Base-by-base conservation (phyloP, 345 rosid genomes). In the Garcia nutans region DNA sequence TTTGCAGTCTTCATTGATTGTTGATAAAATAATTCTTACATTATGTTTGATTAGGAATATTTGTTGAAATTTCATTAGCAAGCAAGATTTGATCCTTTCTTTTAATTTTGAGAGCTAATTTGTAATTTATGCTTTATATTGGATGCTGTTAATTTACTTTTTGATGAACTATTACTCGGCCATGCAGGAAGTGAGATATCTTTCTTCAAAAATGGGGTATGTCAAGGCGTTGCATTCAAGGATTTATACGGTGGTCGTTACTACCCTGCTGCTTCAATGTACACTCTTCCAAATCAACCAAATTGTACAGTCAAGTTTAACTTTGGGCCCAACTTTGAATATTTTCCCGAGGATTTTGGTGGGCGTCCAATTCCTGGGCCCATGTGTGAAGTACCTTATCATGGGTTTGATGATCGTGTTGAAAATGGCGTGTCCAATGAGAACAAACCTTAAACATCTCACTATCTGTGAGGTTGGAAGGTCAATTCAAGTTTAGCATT, bases 241-340 rank as follows among this genome's bases (percentile, higher is more conserved):
- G 94, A 96, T 81, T 76, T 93, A 73, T 78, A 69, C 71, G 98
- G 97, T 24, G 97, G 97, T 65, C 93, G 89, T 79, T 93, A 96
- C 81, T 92, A 87, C 83, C 98, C 99, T 56, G 97, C 99, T 84
- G 99, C 99, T 74, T 96, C 99, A 37, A 92, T 93, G 98, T 96
- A 96, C 79, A 93, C 98, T 68, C 98, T 96, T 76, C 98, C 98
- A 10, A 84, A 87, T 78, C 97, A 93, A 82, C 88, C 97, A 72
- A 93, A 90, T 66, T 93, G 98, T 82, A 77, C 71, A 24, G 98
- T 96, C 76, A 92, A 84, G 87, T 96, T 96, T 84, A 93, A 93
- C 85, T 96, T 93, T 69, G 99, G 99, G 56, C 99, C 98, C 6
- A 83, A 88, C 70, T 93, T 93, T 78, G 97, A 90, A 57, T 82